Percentiles rank a stretch among this genome's conserved stretches.
These are phyloP conservation scores for Biscogniauxia marginata DNA, from an alignment of 2,329 filamentous ascomycete genomes.

Conservation along the genomic window DNA sequence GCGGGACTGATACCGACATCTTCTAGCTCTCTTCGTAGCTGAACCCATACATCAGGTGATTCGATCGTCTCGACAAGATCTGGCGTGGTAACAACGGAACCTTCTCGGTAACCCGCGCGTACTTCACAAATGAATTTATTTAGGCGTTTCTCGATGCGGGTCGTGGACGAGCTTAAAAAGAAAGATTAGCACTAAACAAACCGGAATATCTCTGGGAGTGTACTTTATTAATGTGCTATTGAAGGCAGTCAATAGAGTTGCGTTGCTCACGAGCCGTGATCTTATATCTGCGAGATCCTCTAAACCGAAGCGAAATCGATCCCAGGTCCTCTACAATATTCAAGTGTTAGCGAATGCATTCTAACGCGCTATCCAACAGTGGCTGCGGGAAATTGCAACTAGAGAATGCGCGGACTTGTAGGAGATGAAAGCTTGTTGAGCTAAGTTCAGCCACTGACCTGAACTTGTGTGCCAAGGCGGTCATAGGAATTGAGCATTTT, in stretches of 20 bases:
- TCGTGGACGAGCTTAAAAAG: conserved; percentile 24
- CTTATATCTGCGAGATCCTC: conserved; percentile 28
- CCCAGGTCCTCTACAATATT: conserved; percentile 23
- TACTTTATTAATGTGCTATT: conserved; percentile 25
- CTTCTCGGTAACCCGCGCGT: conserved; percentile 25
- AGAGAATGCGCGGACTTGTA: neutral
- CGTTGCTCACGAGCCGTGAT: conserved; percentile 23
- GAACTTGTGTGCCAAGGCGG: conserved; percentile 25
- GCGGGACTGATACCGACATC: conserved; percentile 25
- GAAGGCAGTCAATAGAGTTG: conserved; percentile 26
- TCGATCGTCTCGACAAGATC: conserved; percentile 23
- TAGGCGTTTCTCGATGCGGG: conserved; percentile 24
- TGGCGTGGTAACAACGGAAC: conserved; percentile 22
- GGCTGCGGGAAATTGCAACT: neutral
- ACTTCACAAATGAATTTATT: conserved; percentile 28
- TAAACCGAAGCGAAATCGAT: conserved; percentile 28
- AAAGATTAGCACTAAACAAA: conserved; percentile 3
- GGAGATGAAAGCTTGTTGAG: neutral
- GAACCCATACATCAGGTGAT: conserved; percentile 22
- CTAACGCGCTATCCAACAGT: neutral
- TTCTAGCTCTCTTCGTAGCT: conserved; percentile 27
- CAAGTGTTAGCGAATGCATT: neutral
- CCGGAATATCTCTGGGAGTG: conserved; percentile 1
- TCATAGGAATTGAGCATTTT: conserved; percentile 25
- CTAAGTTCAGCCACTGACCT: conserved; percentile 1